These are phyloP conservation scores for Verticillium dahliae DNA, from an alignment of 2,329 filamentous ascomycete species.

Conservation along the genomic window DNA sequence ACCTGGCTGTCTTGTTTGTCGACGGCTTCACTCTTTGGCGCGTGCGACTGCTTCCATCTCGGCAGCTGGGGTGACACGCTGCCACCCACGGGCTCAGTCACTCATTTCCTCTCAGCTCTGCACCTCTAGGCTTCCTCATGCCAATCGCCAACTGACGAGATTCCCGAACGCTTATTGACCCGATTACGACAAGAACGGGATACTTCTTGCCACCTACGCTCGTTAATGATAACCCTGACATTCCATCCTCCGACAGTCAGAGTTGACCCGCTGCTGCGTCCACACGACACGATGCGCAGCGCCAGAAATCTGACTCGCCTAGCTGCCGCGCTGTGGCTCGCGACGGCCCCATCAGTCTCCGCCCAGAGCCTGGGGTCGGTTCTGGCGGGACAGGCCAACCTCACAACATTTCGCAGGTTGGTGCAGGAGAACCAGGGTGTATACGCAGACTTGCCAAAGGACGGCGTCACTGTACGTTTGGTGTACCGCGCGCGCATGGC, in stretches of 20 bases:
- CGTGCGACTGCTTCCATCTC: neutral
- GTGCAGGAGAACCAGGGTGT: slow-evolving; percentile 40
- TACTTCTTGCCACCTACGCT: neutral
- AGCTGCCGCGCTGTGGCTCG: neutral
- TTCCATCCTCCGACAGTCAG: neutral
- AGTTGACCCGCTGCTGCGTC: neutral
- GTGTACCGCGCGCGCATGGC: neutral
- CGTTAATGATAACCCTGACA: neutral
- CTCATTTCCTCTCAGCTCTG: neutral
- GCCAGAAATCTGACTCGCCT: neutral
- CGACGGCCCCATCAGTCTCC: slow-evolving; percentile 8
- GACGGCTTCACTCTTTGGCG: neutral
- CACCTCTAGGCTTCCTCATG: neutral
- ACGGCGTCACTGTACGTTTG: slow-evolving; percentile 35
- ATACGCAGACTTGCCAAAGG: slow-evolving; percentile 33
- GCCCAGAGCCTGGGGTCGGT: slow-evolving; percentile 20
- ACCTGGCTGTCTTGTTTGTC: neutral
- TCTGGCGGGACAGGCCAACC: slow-evolving; percentile 30
- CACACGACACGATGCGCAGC: neutral
- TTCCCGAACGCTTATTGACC: neutral
- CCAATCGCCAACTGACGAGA: neutral
- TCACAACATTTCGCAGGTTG: slow-evolving; percentile 35
- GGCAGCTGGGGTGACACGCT: neutral
- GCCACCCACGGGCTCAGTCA: neutral
- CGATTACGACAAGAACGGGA: neutral